Percentiles rank a stretch among this genome's conserved stretches.
phyloP scores from a whole-genome alignment of 345 rosid genomes.

The Heritiera littoralis region DNA sequence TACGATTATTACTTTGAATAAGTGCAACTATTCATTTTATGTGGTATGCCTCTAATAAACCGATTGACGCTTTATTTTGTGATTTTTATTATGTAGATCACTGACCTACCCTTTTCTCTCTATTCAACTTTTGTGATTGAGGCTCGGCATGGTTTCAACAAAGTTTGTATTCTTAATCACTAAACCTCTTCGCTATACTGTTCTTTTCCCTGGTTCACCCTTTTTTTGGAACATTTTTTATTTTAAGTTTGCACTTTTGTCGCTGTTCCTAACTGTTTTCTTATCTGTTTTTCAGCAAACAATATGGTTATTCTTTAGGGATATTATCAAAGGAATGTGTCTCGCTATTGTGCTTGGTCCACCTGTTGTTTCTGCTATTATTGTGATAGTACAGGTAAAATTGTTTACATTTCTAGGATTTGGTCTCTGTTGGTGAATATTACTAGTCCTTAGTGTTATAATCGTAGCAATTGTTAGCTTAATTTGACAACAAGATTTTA shows the following conservation, averaged over 20 bases:
- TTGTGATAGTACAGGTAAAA: conserved; percentile 80
- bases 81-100: conserved; percentile 61
- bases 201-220: conserved; percentile 15
- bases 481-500: conserved; percentile 5
- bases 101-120: conserved; percentile 95
- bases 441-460: not conserved
- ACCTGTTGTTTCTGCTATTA: conserved; percentile 87
- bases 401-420: conserved; percentile 15
- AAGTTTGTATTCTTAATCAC: conserved; percentile 51
- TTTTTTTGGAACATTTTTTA: conserved; percentile 11
- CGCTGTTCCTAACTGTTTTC: conserved; percentile 20
- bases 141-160: conserved; percentile 96
- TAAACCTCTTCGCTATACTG: conserved; percentile 10
- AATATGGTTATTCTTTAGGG: conserved; percentile 87
- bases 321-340: conserved; percentile 72
- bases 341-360: conserved; percentile 83
- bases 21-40: not conserved
- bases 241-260: not conserved
- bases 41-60: not conserved
- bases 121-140: conserved; percentile 98
- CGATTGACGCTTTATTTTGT: conserved; percentile 20
- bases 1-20: not conserved
- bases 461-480: not conserved
- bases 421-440: not conserved
- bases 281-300: conserved; percentile 76